Base-by-base conservation (phyloP, 768 basidiomycete species). In the Termitomyces sp. region DNA sequence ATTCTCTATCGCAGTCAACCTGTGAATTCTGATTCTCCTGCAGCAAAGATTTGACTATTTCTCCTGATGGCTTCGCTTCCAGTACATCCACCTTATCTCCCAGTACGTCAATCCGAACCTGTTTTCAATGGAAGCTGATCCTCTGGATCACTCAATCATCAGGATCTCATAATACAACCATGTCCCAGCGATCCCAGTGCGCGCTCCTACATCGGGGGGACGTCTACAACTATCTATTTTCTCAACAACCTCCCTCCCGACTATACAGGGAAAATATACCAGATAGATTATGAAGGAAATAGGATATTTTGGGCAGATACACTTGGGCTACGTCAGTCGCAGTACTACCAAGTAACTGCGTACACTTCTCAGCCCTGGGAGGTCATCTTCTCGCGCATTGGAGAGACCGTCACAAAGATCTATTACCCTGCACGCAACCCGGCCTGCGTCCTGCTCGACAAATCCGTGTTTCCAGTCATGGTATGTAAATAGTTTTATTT, bases 351-450 rank as follows among this genome's bases (percentile, higher is more conserved):
- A 6, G 50, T 14, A 10, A 30, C 28, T 28, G 50, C 60, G 5
- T 35, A 41, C 19, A 50, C 46, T 14, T 42, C 38, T 19, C 49
- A 58, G 19, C 50, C 54, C 6, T 61, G 60, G 60, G 57, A 53
- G 50, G 57, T 58, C 8, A 31, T 21, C 14, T 35, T 58, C 40
- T 44, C 41, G 19, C 50, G 37, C 40, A 30, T 31, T 12, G 23
- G 43, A 38, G 50, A 50, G 15, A 56, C 35, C 5, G 11, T 53
- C 41, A 41, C 14, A 19, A 45, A 53, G 42, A 55, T 55, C 8
- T 61, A 55, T 26, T 50, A 30, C 37, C 49, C 60, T 6, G 17
- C 5, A 5, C 4, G 1, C 3, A 14, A 21, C 3, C 56, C 54
- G 6, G 40, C 57, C 1, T 19, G 26, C 2, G 54, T 48, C 28